A percentile compares a stretch with the other conserved stretches of the same genome.
Evolutionary conservation across 305 asterid genomes (phyloP).

Genomic region (Rubia tinctorum): DNA sequence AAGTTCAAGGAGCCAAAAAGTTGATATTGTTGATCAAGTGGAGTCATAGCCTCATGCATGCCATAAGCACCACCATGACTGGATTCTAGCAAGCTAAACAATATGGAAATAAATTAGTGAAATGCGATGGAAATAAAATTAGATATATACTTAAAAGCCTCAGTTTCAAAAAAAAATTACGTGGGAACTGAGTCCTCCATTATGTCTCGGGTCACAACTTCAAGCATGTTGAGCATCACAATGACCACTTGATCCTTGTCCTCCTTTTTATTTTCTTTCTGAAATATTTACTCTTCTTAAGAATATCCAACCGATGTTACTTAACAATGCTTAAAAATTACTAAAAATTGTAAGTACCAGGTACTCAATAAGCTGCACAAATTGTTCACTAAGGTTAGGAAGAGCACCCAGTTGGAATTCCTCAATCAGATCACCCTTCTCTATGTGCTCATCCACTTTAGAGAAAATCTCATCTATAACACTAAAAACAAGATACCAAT

Average conservation of each 20-base stretch:
- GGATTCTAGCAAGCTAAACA: conserved; percentile 67
- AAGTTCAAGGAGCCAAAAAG: conserved; percentile 67
- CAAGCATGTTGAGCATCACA: conserved; percentile 90
- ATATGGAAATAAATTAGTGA: conserved; percentile 16
- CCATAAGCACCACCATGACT: conserved; percentile 75
- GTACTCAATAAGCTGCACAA: conserved; percentile 81
- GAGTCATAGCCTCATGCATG: conserved; percentile 62
- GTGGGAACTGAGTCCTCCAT: conserved; percentile 81
- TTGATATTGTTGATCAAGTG: conserved; percentile 60
- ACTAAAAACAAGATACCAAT: conserved; percentile 33
- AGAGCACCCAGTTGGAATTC: conserved; percentile 77
- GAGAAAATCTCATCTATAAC: conserved; percentile 70
- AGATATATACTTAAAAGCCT: conserved; percentile 12
- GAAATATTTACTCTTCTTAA: conserved; percentile 21
- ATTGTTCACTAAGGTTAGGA: conserved; percentile 71
- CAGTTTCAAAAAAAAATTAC: conserved; percentile 34
- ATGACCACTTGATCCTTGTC: conserved; percentile 91
- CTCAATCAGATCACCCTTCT: conserved; percentile 46
- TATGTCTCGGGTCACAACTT: conserved; percentile 94
- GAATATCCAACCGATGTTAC: neutral
- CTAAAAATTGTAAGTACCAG: conserved; percentile 47
- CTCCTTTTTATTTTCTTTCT: conserved; percentile 72
- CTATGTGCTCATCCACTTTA: conserved; percentile 70
- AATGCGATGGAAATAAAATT: conserved; percentile 12
- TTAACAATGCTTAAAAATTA: neutral